Evolutionary conservation across 106 monocot genomes (phyloP).

Genomic region (Chionographis japonica): DNA sequence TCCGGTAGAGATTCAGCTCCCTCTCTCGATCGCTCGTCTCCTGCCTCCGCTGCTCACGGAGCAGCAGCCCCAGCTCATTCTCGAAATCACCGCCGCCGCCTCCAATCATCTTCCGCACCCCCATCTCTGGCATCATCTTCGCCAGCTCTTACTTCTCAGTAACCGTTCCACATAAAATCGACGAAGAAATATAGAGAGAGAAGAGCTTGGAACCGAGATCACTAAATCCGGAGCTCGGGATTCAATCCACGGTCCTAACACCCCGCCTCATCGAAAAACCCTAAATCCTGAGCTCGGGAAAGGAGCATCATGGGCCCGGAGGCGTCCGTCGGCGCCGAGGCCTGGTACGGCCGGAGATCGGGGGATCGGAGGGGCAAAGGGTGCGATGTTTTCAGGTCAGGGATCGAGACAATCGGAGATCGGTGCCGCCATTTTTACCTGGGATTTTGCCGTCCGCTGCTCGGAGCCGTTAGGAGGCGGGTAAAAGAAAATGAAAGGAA

Average conservation of each 20-base stretch:
- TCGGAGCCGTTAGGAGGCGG: background rate
- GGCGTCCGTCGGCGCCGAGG: background rate
- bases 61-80: constrained; percentile 25
- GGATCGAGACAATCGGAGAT: background rate
- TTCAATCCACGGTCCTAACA: background rate
- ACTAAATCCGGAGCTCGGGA: background rate
- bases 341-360: background rate
- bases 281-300: background rate
- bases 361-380: background rate
- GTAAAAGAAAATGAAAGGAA: background rate
- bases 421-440: constrained; percentile 5
- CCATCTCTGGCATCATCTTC: constrained; percentile 1
- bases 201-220: background rate
- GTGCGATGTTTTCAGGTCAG: background rate
- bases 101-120: background rate
- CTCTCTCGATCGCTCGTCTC: constrained; percentile 28
- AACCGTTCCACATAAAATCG: background rate
- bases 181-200: background rate
- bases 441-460: no score
- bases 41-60: constrained; percentile 21
- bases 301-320: background rate
- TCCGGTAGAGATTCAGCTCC: constrained; percentile 34
- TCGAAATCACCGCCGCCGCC: constrained; percentile 11
- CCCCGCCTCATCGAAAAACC: background rate
- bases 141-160: background rate